These are phyloP conservation scores for Lindgomyces ingoldianus DNA, from an alignment of 495 filamentous ascomycete genomes.

Conservation along the genomic window DNA sequence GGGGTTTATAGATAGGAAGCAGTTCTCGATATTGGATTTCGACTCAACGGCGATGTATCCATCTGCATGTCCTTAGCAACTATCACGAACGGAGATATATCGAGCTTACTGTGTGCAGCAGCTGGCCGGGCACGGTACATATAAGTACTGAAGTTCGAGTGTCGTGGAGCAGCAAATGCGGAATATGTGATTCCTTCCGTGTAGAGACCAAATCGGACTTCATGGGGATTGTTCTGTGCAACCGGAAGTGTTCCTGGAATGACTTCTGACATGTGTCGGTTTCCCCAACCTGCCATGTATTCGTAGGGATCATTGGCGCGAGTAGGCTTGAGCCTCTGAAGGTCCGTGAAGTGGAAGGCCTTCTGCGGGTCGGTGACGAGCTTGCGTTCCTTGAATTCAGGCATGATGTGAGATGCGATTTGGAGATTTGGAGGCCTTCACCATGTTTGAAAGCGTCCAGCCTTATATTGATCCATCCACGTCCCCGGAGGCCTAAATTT, in stretches of 20 bases:
- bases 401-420: constrained; percentile 18
- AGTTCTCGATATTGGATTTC: constrained; percentile 49
- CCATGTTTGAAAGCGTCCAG: constrained; percentile 15
- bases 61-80: constrained; percentile 36
- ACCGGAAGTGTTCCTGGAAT: constrained; percentile 49
- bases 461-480: constrained; percentile 36
- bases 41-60: constrained; percentile 45
- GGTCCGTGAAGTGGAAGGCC: constrained; percentile 51
- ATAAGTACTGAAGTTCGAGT: constrained; percentile 49
- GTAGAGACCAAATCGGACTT: constrained; percentile 45
- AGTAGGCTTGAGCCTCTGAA: constrained; percentile 49
- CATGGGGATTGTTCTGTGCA: constrained; percentile 50
- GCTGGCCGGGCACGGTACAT: constrained; percentile 50
- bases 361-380: constrained; percentile 47
- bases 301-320: constrained; percentile 51
- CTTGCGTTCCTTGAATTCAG: constrained; percentile 37
- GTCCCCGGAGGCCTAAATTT: constrained; percentile 15
- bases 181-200: constrained; percentile 38
- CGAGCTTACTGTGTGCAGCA: constrained; percentile 47
- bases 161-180: constrained; percentile 47
- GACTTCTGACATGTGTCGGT: constrained; percentile 48
- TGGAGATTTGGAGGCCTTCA: constrained; percentile 6
- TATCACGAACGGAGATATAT: not conserved
- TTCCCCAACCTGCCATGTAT: constrained; percentile 49
- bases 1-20: constrained; percentile 48